A percentile compares a stretch with the other conserved stretches of the same genome.
Evolutionary conservation across 306 rosid species (phyloP).

Genomic region (Luffa acutangula): DNA sequence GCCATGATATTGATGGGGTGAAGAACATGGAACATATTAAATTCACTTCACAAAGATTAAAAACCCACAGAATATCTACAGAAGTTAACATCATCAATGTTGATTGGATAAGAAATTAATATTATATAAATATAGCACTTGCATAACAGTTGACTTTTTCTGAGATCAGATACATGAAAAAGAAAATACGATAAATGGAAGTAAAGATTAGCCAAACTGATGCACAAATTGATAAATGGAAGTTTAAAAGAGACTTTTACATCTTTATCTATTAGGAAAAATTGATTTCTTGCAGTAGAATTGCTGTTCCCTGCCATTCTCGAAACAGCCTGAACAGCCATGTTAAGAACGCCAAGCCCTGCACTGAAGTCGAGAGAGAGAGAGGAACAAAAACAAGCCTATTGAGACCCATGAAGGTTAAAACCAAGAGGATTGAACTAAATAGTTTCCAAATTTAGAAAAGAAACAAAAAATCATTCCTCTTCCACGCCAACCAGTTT

Average conservation of each 20-base stretch:
- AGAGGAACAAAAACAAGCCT: neutral
- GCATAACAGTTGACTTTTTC: neutral
- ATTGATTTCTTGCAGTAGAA: conserved; percentile 49
- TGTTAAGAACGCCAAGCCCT: conserved; percentile 89
- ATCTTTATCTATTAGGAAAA: conserved; percentile 77
- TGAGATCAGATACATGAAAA: neutral
- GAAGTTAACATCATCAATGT: neutral
- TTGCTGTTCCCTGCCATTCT: conserved; percentile 60
- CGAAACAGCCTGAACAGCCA: conserved; percentile 74
- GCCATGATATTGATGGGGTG: neutral
- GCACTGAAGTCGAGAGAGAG: conserved; percentile 48
- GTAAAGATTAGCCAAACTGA: neutral
- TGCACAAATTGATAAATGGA: neutral
- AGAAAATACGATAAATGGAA: neutral
- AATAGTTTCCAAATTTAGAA: neutral
- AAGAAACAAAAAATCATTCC: neutral
- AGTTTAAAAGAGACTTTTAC: conserved; percentile 31
- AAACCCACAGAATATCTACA: neutral
- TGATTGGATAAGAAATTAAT: neutral
- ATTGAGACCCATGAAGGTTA: neutral
- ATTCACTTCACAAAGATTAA: neutral
- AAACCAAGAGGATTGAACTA: neutral
- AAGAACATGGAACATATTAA: neutral
- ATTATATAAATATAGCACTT: neutral
- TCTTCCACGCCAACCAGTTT: neutral